A percentile compares a stretch with the other conserved stretches of the same genome.
Conservation (phyloP, 768 basidiomycete genomes). For the Phlegmacium glaucopus region DNA sequence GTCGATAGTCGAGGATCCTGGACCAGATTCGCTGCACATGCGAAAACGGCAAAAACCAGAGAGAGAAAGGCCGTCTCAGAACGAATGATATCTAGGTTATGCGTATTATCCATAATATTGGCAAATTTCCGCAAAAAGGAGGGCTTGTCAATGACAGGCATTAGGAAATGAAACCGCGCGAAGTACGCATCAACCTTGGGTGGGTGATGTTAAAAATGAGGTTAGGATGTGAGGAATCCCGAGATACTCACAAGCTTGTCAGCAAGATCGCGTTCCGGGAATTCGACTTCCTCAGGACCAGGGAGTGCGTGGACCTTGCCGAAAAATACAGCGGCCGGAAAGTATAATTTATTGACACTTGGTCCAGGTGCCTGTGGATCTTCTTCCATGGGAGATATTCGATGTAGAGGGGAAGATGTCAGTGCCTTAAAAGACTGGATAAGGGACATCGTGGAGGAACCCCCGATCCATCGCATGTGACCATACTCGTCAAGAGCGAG, state of each 20-base stretch:
- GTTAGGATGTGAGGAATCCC: conserved; percentile 9
- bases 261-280: conserved; percentile 78
- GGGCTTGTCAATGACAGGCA: conserved; percentile 86
- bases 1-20: conserved; percentile 64
- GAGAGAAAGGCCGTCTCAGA: conserved; percentile 74
- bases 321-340: conserved; percentile 84
- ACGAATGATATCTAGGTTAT: conserved; percentile 50
- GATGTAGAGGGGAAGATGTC: conserved; percentile 70
- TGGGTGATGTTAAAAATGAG: conserved; percentile 15
- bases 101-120: conserved; percentile 67
- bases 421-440: conserved; percentile 83
- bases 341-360: conserved; percentile 82
- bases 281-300: conserved; percentile 83
- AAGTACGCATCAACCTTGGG: conserved; percentile 84
- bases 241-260: conserved; percentile 70
- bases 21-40: conserved; percentile 79
- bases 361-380: conserved; percentile 77
- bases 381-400: conserved; percentile 81
- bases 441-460: conserved; percentile 88
- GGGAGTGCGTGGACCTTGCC: conserved; percentile 83
- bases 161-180: conserved; percentile 78
- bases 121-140: conserved; percentile 74
- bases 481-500: conserved; percentile 87
- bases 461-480: conserved; percentile 89
- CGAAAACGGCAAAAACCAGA: conserved; percentile 84